These are phyloP conservation scores for Cicer arietinum DNA, from an alignment of 306 rosid species.

Conservation along the genomic window DNA sequence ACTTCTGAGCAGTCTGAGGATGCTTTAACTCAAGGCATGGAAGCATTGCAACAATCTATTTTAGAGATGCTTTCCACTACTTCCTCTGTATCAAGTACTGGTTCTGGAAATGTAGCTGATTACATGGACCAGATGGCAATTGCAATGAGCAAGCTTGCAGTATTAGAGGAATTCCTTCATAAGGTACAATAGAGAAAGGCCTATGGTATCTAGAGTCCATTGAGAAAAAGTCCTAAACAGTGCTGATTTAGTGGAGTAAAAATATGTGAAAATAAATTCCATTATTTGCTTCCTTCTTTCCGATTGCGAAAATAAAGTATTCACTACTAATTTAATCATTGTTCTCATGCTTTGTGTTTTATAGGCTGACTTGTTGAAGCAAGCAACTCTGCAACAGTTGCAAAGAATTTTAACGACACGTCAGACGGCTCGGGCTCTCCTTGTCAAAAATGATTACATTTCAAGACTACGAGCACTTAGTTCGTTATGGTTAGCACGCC, in stretches of 20 bases:
- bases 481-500: slow-evolving; percentile 92
- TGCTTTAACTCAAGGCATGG: slow-evolving; percentile 83
- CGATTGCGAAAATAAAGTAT: background rate
- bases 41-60: slow-evolving; percentile 72
- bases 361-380: slow-evolving; percentile 86
- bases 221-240: background rate
- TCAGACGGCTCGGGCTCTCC: slow-evolving; percentile 75
- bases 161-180: slow-evolving; percentile 64
- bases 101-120: slow-evolving; percentile 70
- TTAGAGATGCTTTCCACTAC: slow-evolving; percentile 68
- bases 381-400: slow-evolving; percentile 75
- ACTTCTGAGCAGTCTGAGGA: slow-evolving; percentile 83
- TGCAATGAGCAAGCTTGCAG: slow-evolving; percentile 79
- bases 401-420: slow-evolving; percentile 73
- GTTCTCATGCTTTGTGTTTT: slow-evolving; percentile 25
- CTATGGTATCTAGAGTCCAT: background rate
- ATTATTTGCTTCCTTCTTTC: background rate
- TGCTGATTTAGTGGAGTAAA: no score
- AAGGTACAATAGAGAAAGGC: slow-evolving; percentile 50
- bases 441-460: slow-evolving; percentile 67
- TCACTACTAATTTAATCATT: background rate
- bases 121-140: slow-evolving; percentile 94
- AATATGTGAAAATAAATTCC: background rate
- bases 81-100: slow-evolving; percentile 43
- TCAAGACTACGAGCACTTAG: slow-evolving; percentile 83